phyloP scores from a whole-genome alignment of 371 early-diverging fungal genomes.

The Saksenaea oblongispora region DNA sequence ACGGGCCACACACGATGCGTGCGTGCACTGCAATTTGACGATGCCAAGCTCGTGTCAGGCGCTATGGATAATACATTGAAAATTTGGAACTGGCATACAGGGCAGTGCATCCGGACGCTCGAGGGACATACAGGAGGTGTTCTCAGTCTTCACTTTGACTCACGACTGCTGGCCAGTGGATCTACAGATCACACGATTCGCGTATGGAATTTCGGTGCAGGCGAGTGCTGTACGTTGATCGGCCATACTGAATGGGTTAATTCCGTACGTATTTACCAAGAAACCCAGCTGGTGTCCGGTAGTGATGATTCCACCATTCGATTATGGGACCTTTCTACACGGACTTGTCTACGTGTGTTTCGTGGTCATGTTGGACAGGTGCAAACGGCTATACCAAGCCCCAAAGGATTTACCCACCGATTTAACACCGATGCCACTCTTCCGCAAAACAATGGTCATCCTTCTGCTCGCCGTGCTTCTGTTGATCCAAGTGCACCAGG shows the following conservation, averaged over 20 bases:
- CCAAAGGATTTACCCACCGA: slow-evolving; percentile 44
- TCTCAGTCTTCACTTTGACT: slow-evolving; percentile 82
- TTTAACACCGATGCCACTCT: slow-evolving; percentile 17
- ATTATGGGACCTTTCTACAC: slow-evolving; percentile 81
- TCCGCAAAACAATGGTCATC: background rate
- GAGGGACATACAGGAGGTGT: slow-evolving; percentile 87
- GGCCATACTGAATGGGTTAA: slow-evolving; percentile 92
- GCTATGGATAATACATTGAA: slow-evolving; percentile 93
- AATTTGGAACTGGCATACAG: slow-evolving; percentile 96
- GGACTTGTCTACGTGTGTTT: slow-evolving; percentile 68
- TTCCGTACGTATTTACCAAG: slow-evolving; percentile 76
- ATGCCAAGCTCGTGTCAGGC: slow-evolving; percentile 81
- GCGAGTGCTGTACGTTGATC: slow-evolving; percentile 73
- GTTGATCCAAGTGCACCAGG: slow-evolving; percentile 12
- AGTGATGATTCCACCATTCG: slow-evolving; percentile 83
- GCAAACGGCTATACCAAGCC: slow-evolving; percentile 59
- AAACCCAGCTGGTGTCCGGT: slow-evolving; percentile 70
- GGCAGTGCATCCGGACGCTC: slow-evolving; percentile 83
- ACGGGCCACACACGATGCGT: slow-evolving; percentile 89
- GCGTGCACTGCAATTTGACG: slow-evolving; percentile 85
- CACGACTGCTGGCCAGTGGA: slow-evolving; percentile 79
- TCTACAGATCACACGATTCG: slow-evolving; percentile 87
- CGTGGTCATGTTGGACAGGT: slow-evolving; percentile 85
- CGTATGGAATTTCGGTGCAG: slow-evolving; percentile 88
- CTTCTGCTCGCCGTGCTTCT: background rate